Evolutionary conservation across 2,329 filamentous ascomycete genomes (phyloP).

Genomic region (Aaosphaeria pasadenensis): DNA sequence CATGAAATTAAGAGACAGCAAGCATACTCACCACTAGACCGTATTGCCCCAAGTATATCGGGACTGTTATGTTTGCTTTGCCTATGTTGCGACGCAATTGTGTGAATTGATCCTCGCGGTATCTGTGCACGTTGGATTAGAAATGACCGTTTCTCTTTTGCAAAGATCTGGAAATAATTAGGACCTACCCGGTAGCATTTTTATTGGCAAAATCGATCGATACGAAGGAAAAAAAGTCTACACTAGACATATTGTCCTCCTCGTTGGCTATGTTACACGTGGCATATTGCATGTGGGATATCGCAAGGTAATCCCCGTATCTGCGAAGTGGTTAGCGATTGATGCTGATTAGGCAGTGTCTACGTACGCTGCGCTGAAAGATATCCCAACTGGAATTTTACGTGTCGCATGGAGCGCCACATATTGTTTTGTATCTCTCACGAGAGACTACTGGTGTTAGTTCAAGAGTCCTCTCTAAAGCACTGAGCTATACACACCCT

Average conservation of each 20-base stretch:
- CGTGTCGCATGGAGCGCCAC: slow-evolving; percentile 5
- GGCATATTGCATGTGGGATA: not conserved
- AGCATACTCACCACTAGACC: no score
- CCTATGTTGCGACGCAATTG: no score
- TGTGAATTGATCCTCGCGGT: no score
- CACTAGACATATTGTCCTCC: slow-evolving; percentile 1
- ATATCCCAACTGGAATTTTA: slow-evolving; percentile 6
- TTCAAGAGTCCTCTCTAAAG: not conserved
- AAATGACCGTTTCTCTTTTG: no score
- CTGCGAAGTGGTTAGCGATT: not conserved
- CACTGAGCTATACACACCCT: not conserved
- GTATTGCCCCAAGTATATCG: no score
- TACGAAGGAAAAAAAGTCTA: slow-evolving; percentile 5
- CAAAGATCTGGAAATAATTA: no score
- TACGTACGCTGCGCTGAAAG: not conserved
- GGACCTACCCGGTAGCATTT: no score
- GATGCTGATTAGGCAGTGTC: no score
- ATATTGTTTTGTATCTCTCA: slow-evolving; percentile 11
- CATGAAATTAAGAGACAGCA: no score
- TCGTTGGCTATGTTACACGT: slow-evolving; percentile 4
- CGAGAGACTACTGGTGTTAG: slow-evolving; percentile 2
- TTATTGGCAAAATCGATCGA: no score
- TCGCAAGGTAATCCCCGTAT: not conserved
- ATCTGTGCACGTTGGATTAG: no score
- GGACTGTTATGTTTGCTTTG: no score